These are phyloP conservation scores for Penicillium daleae DNA, from an alignment of 495 filamentous ascomycete species.

Conservation along the genomic window DNA sequence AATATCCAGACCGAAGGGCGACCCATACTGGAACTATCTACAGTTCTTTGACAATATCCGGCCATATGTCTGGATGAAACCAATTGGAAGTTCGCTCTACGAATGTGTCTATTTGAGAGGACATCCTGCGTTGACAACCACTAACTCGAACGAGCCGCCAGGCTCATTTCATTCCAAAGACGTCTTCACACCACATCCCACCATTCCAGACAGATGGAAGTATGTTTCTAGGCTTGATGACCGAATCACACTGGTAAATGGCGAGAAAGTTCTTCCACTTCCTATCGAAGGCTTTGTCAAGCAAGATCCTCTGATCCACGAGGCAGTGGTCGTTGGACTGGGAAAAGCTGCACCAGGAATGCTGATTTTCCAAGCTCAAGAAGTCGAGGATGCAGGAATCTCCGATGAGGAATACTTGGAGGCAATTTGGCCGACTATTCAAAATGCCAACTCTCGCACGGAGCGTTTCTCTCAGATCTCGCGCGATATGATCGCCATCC, in stretches of 20 bases:
- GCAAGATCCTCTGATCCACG: constrained; percentile 52
- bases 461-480: constrained; percentile 61
- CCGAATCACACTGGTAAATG: constrained; percentile 64
- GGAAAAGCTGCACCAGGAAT: constrained; percentile 54
- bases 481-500: constrained; percentile 53
- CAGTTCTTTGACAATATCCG: constrained; percentile 49
- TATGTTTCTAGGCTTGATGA: constrained; percentile 66
- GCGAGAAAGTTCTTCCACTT: constrained; percentile 71
- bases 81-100: constrained; percentile 46
- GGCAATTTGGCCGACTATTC: constrained; percentile 51
- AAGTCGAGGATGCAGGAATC: constrained; percentile 30
- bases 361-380: constrained; percentile 52
- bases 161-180: constrained; percentile 62
- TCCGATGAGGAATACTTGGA: constrained; percentile 47
- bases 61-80: constrained; percentile 55
- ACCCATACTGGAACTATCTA: constrained; percentile 60
- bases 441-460: constrained; percentile 51
- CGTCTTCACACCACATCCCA: constrained; percentile 64
- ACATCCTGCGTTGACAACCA: constrained; percentile 51
- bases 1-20: constrained; percentile 46
- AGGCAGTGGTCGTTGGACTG: constrained; percentile 63
- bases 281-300: constrained; percentile 62
- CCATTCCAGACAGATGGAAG: constrained; percentile 63
- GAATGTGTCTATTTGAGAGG: constrained; percentile 58
- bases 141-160: constrained; percentile 57